phyloP scores from a whole-genome alignment of 139 green algal species.

The Zygnema circumcarinatum region DNA sequence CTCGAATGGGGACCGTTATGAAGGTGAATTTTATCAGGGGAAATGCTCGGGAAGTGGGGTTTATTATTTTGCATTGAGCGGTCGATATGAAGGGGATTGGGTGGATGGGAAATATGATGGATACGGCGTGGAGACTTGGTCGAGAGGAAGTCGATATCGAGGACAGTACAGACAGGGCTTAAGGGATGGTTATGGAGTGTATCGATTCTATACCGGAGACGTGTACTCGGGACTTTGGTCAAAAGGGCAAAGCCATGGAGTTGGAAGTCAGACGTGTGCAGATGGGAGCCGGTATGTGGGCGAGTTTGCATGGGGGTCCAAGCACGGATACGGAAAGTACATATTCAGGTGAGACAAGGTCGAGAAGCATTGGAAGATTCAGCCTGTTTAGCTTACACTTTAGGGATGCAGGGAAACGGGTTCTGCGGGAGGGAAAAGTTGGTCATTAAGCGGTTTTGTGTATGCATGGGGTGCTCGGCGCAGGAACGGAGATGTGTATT shows the following conservation, averaged over 20 bases:
- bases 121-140: conserved; percentile 57
- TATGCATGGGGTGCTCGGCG: neutral
- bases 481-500: conserved; percentile 56
- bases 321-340: conserved; percentile 58
- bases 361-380: neutral
- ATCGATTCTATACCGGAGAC: conserved; percentile 59
- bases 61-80: conserved; percentile 52
- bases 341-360: conserved; percentile 53
- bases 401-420: neutral
- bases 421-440: neutral
- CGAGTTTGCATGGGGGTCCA: conserved; percentile 56
- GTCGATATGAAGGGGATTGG: conserved; percentile 59
- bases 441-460: neutral
- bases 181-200: conserved; percentile 56
- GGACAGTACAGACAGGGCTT: conserved; percentile 55
- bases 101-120: conserved; percentile 58
- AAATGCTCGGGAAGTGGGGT: conserved; percentile 45
- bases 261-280: conserved; percentile 52
- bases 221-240: conserved; percentile 53
- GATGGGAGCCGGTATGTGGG: conserved; percentile 58
- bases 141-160: conserved; percentile 48
- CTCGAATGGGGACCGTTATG: conserved; percentile 55
- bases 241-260: conserved; percentile 58
- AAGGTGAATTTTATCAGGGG: conserved; percentile 57
- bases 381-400: neutral